Evolutionary conservation across 495 filamentous ascomycete species (phyloP), one percentile per base, ranked within the genome.

Genomic region (Letharia columbiana): DNA sequence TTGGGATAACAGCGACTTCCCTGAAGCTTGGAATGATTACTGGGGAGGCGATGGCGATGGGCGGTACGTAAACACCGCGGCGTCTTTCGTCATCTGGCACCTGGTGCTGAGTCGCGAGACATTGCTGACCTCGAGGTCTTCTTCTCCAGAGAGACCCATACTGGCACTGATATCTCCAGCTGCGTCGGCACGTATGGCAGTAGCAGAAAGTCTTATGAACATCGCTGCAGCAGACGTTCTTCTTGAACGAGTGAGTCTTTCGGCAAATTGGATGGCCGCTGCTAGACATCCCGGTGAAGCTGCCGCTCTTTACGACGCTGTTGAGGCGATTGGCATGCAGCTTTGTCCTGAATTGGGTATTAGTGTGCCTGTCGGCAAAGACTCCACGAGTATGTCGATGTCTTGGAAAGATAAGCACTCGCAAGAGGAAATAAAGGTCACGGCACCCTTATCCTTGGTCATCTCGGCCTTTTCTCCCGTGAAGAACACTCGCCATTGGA

Each of bases 301-400:
- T 45, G 95, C 94, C 62, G 92, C 89, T 11, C 20, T 98, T 54
- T 98, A 96, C 66, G 92, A 96, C 75, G 94, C 91, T 41, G 94
- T 97, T 41, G 85, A 96, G 73, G 92, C 94, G 9, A 92, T 96
- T 69, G 91, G 90, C 58, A 85, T 96, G 79, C 89, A 93, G n/a
- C 78, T 96, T 9, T 89, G 86, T 72, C 90, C 90, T 31, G 84
- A 87, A 71, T 81, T 98, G 45, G 91, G 91, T 28, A 85, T 98
- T 69, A 90, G 88, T 64, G 96, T 98, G 64, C 95, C 94, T 6
- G 94, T 97, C 12, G 94, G 94, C 61, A 97, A 98, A 78, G 94
- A 98, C 74, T 97, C 93, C 7, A 96, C 94, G 77, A 96, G 91
- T 20, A 98, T 98, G 94, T 97, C 96, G 80, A 92, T 94, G 78